These are phyloP conservation scores for Avicennia marina DNA, from an alignment of 257 asterid genomes.

Conservation along the genomic window DNA sequence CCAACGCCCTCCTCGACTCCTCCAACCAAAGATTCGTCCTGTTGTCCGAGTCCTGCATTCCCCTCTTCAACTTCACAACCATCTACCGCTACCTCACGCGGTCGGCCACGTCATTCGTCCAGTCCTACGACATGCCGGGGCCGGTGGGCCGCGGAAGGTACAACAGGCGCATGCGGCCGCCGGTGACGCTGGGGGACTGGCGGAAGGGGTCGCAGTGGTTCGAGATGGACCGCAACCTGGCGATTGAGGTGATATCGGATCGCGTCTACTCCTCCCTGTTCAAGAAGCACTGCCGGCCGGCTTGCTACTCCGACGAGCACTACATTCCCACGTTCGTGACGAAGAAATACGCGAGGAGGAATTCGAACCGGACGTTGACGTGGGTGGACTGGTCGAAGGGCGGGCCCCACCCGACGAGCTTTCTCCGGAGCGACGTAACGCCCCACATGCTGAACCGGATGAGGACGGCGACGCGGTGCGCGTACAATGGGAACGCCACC, in stretches of 20 bases:
- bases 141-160: conserved; percentile 54
- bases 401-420: neutral
- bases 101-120: conserved; percentile 28
- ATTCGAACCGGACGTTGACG: neutral
- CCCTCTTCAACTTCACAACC: conserved; percentile 44
- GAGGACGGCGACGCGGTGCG: neutral
- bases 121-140: conserved; percentile 35
- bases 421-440: neutral
- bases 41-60: conserved; percentile 41
- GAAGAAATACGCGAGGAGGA: neutral
- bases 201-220: conserved; percentile 58
- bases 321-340: neutral
- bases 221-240: conserved; percentile 37
- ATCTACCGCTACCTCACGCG: conserved; percentile 33
- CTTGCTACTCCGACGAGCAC: conserved; percentile 57
- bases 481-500: neutral
- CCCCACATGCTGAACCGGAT: neutral
- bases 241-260: conserved; percentile 32
- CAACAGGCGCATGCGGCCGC: conserved; percentile 38
- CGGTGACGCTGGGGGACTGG: conserved; percentile 29
- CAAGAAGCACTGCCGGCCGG: conserved; percentile 31
- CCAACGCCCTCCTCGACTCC: conserved; percentile 34
- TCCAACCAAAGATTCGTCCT: conserved; percentile 29
- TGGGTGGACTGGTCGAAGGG: no score
- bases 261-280: conserved; percentile 22